Conservation (phyloP, 495 filamentous ascomycete genomes). For the Tuber indicum region DNA sequence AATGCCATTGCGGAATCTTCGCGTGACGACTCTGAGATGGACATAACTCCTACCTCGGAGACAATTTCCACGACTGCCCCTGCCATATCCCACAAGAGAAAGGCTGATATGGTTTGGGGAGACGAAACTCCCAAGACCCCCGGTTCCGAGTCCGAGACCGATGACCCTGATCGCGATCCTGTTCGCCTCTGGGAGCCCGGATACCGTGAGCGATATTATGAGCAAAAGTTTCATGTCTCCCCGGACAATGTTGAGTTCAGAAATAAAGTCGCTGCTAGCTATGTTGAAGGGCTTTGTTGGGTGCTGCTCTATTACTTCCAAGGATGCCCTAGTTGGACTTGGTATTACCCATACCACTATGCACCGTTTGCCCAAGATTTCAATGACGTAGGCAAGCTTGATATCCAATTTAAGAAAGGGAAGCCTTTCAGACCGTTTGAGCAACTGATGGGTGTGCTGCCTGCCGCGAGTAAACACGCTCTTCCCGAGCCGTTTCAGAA, state of each 20-base stretch:
- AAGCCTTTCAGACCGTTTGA: constrained; percentile 86
- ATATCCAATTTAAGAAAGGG: constrained; percentile 77
- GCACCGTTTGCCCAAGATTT: constrained; percentile 97
- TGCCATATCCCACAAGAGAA: constrained; percentile 48
- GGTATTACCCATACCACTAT: constrained; percentile 99
- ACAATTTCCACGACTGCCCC: background rate
- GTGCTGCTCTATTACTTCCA: constrained; percentile 98
- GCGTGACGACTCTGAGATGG: constrained; percentile 12
- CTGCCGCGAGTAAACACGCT: constrained; percentile 83
- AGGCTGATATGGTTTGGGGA: constrained; percentile 57
- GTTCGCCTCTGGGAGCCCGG: constrained; percentile 92
- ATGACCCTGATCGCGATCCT: constrained; percentile 59
- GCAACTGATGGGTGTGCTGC: constrained; percentile 96
- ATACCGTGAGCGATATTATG: constrained; percentile 92
- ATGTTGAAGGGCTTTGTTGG: constrained; percentile 97
- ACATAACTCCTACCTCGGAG: background rate
- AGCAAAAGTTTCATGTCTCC: constrained; percentile 90
- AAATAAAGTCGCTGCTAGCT: constrained; percentile 81
- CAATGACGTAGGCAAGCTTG: constrained; percentile 69
- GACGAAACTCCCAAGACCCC: constrained; percentile 50
- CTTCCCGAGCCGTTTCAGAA: constrained; percentile 79
- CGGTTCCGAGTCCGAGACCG: constrained; percentile 52
- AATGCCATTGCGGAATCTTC: constrained; percentile 12
- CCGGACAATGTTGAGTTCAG: constrained; percentile 77
- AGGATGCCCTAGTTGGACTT: constrained; percentile 95